Evolutionary conservation across 192 early-diverging fungal species (phyloP).

Genomic region (Linnemannia exigua): DNA sequence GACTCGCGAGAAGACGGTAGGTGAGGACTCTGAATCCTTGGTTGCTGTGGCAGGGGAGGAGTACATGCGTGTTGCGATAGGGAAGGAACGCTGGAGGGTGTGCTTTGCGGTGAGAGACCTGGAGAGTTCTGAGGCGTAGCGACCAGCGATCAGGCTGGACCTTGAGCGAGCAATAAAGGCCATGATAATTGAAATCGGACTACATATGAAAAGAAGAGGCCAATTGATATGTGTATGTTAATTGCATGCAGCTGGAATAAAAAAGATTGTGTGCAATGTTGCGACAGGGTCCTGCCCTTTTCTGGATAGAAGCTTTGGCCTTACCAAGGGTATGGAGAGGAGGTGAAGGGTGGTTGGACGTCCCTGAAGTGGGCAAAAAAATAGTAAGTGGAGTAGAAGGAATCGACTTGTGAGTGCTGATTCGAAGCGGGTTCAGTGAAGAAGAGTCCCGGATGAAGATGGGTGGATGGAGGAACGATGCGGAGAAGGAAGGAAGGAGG

Average conservation of each 20-base stretch:
- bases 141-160: slow-evolving; percentile 4
- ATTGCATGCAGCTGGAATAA: background rate
- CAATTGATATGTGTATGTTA: background rate
- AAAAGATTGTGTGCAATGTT: background rate
- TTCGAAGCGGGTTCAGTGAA: background rate
- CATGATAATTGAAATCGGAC: slow-evolving; percentile 15
- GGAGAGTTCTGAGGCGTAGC: slow-evolving; percentile 17
- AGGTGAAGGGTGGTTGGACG: background rate
- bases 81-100: slow-evolving; percentile 11
- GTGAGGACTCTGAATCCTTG: slow-evolving; percentile 4
- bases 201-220: background rate
- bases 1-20: slow-evolving; percentile 37
- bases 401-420: background rate
- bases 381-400: background rate
- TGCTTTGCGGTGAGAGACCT: background rate
- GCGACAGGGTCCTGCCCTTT: background rate
- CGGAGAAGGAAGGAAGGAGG: background rate
- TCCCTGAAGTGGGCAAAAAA: background rate
- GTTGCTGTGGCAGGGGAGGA: slow-evolving; percentile 16
- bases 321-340: background rate
- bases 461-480: background rate
- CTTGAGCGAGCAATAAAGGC: slow-evolving; percentile 21
- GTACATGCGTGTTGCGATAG: slow-evolving; percentile 21
- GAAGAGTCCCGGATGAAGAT: background rate
- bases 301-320: background rate